Evolutionary conservation across 1,139 yeast species (phyloP).

Genomic region (Saccharomycopsis hybrid): DNA sequence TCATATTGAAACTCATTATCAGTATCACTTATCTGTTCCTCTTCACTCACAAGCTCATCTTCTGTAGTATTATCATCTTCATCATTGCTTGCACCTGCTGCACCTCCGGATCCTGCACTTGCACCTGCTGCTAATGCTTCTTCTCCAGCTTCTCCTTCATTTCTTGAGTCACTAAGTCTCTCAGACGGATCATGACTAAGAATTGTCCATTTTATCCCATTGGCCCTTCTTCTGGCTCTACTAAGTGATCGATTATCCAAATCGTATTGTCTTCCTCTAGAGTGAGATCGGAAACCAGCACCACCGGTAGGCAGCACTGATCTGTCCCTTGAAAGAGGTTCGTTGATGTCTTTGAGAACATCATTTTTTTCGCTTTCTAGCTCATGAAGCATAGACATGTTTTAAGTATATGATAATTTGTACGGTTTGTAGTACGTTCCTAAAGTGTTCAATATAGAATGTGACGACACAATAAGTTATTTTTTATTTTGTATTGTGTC

Average conservation of each 20-base stretch:
- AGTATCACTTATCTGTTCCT: slow-evolving; percentile 61
- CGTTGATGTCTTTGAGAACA: slow-evolving; percentile 21
- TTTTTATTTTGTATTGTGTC: no score
- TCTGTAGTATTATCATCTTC: slow-evolving; percentile 23
- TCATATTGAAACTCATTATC: slow-evolving; percentile 55
- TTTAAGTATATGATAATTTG: no score
- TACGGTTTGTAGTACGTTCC: no score
- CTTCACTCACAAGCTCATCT: slow-evolving; percentile 41
- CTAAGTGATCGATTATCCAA: slow-evolving; percentile 18
- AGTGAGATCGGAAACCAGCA: slow-evolving; percentile 18
- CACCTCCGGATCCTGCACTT: no score
- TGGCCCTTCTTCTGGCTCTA: slow-evolving; percentile 22
- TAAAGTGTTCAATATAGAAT: no score
- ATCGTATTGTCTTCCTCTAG: slow-evolving; percentile 20
- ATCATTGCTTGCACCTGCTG: no score
- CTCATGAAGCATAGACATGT: slow-evolving; percentile 6
- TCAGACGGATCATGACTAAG: slow-evolving; percentile 51
- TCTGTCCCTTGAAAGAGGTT: slow-evolving; percentile 24
- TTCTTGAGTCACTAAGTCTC: slow-evolving; percentile 31
- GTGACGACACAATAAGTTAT: no score
- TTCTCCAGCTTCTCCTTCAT: slow-evolving; percentile 25
- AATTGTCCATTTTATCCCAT: slow-evolving; percentile 37
- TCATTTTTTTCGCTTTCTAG: slow-evolving; percentile 9
- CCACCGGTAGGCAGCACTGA: slow-evolving; percentile 18
- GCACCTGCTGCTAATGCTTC: no score